Conservation (phyloP, 306 rosid genomes). For the Medicago arabica region DNA sequence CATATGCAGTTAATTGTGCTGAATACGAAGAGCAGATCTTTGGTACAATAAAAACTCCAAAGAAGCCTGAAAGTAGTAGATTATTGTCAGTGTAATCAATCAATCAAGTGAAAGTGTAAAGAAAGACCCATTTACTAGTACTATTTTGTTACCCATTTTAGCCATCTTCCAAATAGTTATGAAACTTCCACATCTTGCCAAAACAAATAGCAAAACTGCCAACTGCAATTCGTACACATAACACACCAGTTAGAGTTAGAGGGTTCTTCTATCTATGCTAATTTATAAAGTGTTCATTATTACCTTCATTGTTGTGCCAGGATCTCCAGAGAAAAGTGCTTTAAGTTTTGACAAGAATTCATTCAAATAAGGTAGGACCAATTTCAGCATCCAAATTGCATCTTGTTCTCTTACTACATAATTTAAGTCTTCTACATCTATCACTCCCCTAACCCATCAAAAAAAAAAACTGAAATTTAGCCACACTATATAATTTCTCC, state of each 20-base stretch:
- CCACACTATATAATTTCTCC: no score
- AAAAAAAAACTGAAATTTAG: slow-evolving; percentile 23
- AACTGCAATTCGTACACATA: slow-evolving; percentile 56
- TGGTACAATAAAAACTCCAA: slow-evolving; percentile 85
- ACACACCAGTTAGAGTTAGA: no score
- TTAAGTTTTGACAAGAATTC: slow-evolving; percentile 72
- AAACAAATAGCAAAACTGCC: slow-evolving; percentile 81
- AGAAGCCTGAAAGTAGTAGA: slow-evolving; percentile 65
- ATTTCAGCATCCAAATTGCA: slow-evolving; percentile 75
- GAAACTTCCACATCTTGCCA: slow-evolving; percentile 90
- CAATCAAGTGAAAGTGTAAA: not conserved
- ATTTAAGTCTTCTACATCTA: slow-evolving; percentile 53
- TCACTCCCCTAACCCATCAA: slow-evolving; percentile 56
- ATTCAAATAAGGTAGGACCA: slow-evolving; percentile 78
- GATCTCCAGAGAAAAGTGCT: slow-evolving; percentile 89
- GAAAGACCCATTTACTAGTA: not conserved
- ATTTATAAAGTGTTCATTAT: not conserved
- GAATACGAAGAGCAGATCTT: slow-evolving; percentile 76
- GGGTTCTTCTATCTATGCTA: not conserved
- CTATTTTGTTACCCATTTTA: slow-evolving; percentile 57
- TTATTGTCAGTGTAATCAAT: slow-evolving; percentile 44
- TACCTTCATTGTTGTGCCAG: slow-evolving; percentile 90
- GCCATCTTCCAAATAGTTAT: slow-evolving; percentile 84
- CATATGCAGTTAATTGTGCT: slow-evolving; percentile 71
- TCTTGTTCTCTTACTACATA: slow-evolving; percentile 80